Base-by-base conservation (phyloP, 306 rosid genomes). In the Begonia fuchsioides region DNA sequence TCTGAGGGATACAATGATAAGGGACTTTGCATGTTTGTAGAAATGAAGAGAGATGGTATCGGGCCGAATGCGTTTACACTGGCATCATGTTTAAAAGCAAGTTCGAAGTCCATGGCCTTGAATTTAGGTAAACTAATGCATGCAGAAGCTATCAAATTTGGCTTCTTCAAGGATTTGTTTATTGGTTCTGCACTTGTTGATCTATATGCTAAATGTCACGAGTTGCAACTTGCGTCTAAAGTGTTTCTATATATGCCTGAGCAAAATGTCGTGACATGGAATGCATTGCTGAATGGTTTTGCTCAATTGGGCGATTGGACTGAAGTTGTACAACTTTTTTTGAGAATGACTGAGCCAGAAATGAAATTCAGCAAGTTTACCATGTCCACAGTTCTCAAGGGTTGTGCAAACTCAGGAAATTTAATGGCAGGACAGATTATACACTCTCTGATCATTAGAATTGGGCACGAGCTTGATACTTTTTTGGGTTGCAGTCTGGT, bases 221-320 rank as follows among this genome's bases (percentile, higher is more conserved):
- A 51, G 47, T 18, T 70, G 60, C 70, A 60, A 64, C 57, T 70
- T 47, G 76, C 76, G 13, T 57, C 39, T 47, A 51, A 16, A 45
- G 62, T 52, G 57, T 70, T 70, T 45, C 15, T 60, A 18, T 55
- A 53, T 45, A 59, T 70, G 71, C 76, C 71, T 6, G 64, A 59
- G 64, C 67, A 65, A 62, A 65, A 70, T 60, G 67, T 49, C 16
- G 67, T 70, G 32, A 50, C 71, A n/a, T 64, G 71, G 76, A 70
- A 70, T 52, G 76, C 66, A 49, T 47, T 70, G 46, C 71, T 70
- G 13, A 63, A 56, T 55, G 76, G 76, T 17, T 65, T 59, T 39
- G 64, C 76, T 59, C 59, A 69, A 40, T 15, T 51, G 52, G 76
- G 67, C 10, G 60, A 70, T 12, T 56, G 44, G 11, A 52, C 18